Percentiles rank a stretch among this genome's conserved stretches.
Evolutionary conservation across 208 protist species (phyloP).

Genomic region (Wallacemonas collosoma): DNA sequence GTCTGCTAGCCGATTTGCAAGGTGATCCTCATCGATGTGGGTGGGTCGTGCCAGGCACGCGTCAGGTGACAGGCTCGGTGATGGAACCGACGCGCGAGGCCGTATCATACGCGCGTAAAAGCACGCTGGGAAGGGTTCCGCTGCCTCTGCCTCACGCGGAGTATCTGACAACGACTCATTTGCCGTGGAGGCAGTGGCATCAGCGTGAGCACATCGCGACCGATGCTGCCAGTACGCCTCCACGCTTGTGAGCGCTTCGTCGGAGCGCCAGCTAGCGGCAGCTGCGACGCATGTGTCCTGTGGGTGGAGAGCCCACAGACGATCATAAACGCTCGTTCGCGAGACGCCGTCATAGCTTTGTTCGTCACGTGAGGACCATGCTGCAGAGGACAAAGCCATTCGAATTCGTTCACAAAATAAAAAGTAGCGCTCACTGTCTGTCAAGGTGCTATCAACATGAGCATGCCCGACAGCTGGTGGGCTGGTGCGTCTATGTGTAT

Average conservation of each 20-base stretch:
- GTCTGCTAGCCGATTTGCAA: not conserved
- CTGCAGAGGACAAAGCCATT: not conserved
- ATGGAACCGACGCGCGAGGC: not conserved
- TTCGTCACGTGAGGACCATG: not conserved
- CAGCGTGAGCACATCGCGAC: too few species aligned
- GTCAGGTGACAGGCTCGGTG: not conserved
- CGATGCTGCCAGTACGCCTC: not conserved
- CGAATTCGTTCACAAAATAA: constrained; percentile 3
- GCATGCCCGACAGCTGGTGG: not conserved
- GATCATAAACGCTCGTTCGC: constrained; percentile 1
- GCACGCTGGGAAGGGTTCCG: constrained; percentile 1
- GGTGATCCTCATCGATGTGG: constrained; percentile 1
- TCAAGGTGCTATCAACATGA: not conserved
- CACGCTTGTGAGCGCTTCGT: not conserved
- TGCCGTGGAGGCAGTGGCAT: not conserved
- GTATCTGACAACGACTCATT: not conserved
- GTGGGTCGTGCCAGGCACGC: not conserved
- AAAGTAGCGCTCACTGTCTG: not conserved
- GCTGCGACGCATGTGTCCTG: not conserved
- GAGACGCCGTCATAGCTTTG: not conserved
- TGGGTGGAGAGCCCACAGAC: not conserved
- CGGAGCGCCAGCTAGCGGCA: too few species aligned
- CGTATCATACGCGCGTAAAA: constrained; percentile 11
- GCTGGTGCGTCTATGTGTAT: not conserved
- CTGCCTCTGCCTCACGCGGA: not conserved